These are phyloP conservation scores for Globisporangium irregulare DNA, from an alignment of 352 stramenopile genomes.

Conservation along the genomic window DNA sequence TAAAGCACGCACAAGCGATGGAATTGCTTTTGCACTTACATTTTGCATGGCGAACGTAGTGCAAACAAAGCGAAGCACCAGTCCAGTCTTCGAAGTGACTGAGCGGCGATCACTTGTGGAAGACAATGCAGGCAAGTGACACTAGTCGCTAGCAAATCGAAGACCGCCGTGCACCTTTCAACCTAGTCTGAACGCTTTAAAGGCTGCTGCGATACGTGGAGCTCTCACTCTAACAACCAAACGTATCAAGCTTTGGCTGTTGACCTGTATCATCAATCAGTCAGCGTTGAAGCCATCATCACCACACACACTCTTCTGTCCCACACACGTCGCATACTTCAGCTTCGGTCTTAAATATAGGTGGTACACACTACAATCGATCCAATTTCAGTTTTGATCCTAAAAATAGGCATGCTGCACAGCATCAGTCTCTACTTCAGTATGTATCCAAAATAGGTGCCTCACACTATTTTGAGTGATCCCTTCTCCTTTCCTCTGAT, in stretches of 20 bases:
- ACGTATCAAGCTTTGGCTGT: not conserved
- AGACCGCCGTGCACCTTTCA: not conserved
- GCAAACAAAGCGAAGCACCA: not conserved
- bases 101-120: not conserved
- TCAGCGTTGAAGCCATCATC: not conserved
- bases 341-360: not conserved
- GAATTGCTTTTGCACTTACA: not conserved
- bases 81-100: not conserved
- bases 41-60: not conserved
- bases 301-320: no score
- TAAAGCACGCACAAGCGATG: not conserved
- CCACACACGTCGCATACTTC: constrained; percentile 7
- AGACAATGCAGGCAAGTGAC: not conserved
- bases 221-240: not conserved
- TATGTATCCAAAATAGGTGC: not conserved
- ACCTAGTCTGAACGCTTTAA: not conserved
- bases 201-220: constrained; percentile 9
- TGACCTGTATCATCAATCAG: not conserved
- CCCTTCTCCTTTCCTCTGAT: not conserved
- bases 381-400: not conserved
- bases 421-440: not conserved
- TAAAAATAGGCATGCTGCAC: not conserved
- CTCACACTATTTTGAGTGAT: not conserved
- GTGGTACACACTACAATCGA: not conserved
- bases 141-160: not conserved